phyloP scores from a whole-genome alignment of 331 rosid species.

The Quercus lobata region DNA sequence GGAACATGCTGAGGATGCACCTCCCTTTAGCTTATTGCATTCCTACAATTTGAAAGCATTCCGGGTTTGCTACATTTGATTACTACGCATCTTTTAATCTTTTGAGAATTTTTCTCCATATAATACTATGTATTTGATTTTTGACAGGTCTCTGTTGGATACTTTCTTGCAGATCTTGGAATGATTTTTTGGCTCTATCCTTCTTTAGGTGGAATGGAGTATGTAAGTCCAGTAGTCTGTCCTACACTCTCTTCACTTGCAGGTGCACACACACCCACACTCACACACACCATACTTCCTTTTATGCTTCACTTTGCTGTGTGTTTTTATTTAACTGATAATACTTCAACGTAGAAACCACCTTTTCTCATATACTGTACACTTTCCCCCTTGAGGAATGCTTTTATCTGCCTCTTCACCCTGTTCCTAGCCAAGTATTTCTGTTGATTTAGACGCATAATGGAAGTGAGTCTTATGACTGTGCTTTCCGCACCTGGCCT shows the following conservation, averaged over 20 bases:
- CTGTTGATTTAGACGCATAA: not conserved
- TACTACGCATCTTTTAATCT: not conserved
- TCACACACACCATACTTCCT: not conserved
- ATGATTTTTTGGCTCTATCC: conserved; percentile 92
- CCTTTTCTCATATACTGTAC: not conserved
- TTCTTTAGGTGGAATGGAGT: conserved; percentile 91
- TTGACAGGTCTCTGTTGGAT: conserved; percentile 87
- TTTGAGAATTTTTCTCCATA: not conserved
- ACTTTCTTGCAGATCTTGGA: conserved; percentile 83
- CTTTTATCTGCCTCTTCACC: not conserved
- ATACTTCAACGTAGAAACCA: not conserved
- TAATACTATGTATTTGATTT: conserved; percentile 11
- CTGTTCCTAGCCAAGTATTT: not conserved
- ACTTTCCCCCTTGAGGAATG: not conserved
- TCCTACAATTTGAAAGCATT: not conserved
- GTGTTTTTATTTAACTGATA: not conserved
- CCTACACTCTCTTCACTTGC: not conserved
- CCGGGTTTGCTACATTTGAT: not conserved
- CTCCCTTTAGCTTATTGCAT: not conserved
- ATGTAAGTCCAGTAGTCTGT: conserved; percentile 63
- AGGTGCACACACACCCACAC: not conserved
- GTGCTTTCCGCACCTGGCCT: not conserved
- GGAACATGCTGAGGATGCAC: not conserved
- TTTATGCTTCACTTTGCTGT: not conserved
- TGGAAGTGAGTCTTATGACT: not conserved